Evolutionary conservation across 1,284 basidiomycete species (phyloP), one percentile per base, ranked within the genome.

Genomic region (Microstroma glucosiphilum): DNA sequence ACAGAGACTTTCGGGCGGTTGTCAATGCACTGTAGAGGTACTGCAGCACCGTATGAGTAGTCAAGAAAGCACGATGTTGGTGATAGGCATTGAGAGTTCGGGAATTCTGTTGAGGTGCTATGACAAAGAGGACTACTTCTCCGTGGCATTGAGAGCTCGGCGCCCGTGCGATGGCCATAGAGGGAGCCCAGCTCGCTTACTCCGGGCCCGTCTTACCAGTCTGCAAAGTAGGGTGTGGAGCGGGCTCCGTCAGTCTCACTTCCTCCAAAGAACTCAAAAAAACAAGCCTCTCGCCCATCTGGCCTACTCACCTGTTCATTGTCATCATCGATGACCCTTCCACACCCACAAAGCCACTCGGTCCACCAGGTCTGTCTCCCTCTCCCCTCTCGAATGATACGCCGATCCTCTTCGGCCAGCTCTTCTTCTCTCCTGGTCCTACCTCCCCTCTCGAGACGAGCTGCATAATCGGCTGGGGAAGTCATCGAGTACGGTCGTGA

Each of bases 191-290:
- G 19, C 25, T 26, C 17, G 51, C 51, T 25, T 54, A 54, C 51
- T 54, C 51, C 2, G 51, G 51, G 13, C 51, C 51, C n/a, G 51
- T 54, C 51, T 54, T 54, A 21, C 51, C 51, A 21, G 51, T 54
- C 51, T 37, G 9, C 3, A 9, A 4, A 3, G 30, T 37, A 37
- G 9, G 30, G 9, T 4, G 9, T 37, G 30, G 30, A n/a, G n/a
- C n/a, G n/a, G n/a, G n/a, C n/a, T n/a, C n/a, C n/a, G n/a, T n/a
- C n/a, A n/a, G n/a, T n/a, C n/a, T n/a, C n/a, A n/a, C n/a, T n/a
- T n/a, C n/a, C n/a, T n/a, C n/a, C n/a, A n/a, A n/a, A n/a, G n/a
- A n/a, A n/a, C n/a, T n/a, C n/a, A n/a, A n/a, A n/a, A n/a, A n/a
- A n/a, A n/a, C n/a, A n/a, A n/a, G n/a, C n/a, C 9, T 9, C 30